phyloP scores from a whole-genome alignment of 2,329 filamentous ascomycete genomes.

The Nemania sp. region DNA sequence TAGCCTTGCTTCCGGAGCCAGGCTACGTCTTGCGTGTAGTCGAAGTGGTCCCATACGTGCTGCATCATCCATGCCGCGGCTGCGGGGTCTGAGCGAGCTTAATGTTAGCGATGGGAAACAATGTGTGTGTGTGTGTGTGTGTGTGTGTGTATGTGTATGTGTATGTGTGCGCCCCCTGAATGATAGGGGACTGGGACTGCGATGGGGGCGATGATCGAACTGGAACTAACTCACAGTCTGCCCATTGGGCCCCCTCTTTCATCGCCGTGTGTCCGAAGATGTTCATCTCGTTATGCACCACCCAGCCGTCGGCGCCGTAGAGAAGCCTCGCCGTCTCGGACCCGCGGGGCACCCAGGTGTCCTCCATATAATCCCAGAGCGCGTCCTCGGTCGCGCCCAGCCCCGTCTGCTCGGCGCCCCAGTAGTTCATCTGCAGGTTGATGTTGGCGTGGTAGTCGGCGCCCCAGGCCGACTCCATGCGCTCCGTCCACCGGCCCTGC shows the following conservation, averaged over 20 bases:
- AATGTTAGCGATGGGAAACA: conserved; percentile 9
- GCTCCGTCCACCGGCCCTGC: conserved; percentile 59
- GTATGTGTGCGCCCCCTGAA: no score
- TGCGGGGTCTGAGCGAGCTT: conserved; percentile 42
- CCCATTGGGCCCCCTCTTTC: conserved; percentile 40
- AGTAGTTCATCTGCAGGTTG: conserved; percentile 66
- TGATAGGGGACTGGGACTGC: no score
- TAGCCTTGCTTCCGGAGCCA: conserved; percentile 57
- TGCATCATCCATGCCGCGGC: conserved; percentile 64
- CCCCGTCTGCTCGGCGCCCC: conserved; percentile 58
- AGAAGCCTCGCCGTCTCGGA: conserved; percentile 56
- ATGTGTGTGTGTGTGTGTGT: no score
- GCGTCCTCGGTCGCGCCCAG: conserved; percentile 50
- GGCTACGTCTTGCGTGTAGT: conserved; percentile 52
- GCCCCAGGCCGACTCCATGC: conserved; percentile 50
- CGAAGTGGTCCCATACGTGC: conserved; percentile 61
- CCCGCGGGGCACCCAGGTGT: conserved; percentile 59
- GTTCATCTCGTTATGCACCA: conserved; percentile 62
- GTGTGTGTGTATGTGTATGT: no score
- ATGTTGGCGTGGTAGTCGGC: conserved; percentile 63
- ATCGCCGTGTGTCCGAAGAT: conserved; percentile 60
- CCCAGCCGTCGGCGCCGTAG: conserved; percentile 60
- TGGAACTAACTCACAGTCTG: conserved; percentile 33
- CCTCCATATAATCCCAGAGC: conserved; percentile 57
- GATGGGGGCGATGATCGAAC: no score